Evolutionary conservation across 2,329 filamentous ascomycete species (phyloP).

Genomic region (Volutella citrinella): DNA sequence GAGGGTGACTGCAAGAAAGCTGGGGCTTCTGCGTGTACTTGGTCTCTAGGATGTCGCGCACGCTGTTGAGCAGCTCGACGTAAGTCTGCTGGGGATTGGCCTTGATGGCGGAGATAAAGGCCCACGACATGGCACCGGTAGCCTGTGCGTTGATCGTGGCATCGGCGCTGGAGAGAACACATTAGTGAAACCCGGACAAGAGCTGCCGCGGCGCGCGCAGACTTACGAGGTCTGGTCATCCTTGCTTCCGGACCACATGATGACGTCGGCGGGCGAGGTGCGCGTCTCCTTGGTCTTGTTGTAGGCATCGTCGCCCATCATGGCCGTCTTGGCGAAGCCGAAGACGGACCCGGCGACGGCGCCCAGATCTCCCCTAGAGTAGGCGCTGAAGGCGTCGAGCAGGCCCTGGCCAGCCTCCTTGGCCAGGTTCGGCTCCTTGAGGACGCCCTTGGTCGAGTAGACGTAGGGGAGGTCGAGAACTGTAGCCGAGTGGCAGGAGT

Average conservation of each 20-base stretch:
- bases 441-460: conserved; percentile 75
- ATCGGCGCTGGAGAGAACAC: conserved; percentile 63
- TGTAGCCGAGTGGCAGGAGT: conserved; percentile 77
- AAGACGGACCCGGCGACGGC: conserved; percentile 79
- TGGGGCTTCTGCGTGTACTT: conserved; percentile 96
- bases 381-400: conserved; percentile 70
- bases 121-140: conserved; percentile 97
- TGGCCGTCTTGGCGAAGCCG: conserved; percentile 83
- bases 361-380: conserved; percentile 78
- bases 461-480: conserved; percentile 76
- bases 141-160: conserved; percentile 84
- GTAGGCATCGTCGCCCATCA: conserved; percentile 73
- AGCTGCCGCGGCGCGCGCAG: conserved; percentile 4
- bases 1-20: conserved; percentile 89
- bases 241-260: conserved; percentile 98
- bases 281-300: conserved; percentile 82
- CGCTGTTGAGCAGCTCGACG: conserved; percentile 90
- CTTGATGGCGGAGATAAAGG: conserved; percentile 87
- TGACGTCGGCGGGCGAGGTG: conserved; percentile 90
- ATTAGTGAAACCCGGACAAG: conserved; percentile 17
- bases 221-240: conserved; percentile 82
- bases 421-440: conserved; percentile 78
- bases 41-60: conserved; percentile 80
- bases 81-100: conserved; percentile 96
- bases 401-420: conserved; percentile 75